These are phyloP conservation scores for Trichophyton rubrum DNA, from an alignment of 2,329 filamentous ascomycete genomes.

Conservation along the genomic window DNA sequence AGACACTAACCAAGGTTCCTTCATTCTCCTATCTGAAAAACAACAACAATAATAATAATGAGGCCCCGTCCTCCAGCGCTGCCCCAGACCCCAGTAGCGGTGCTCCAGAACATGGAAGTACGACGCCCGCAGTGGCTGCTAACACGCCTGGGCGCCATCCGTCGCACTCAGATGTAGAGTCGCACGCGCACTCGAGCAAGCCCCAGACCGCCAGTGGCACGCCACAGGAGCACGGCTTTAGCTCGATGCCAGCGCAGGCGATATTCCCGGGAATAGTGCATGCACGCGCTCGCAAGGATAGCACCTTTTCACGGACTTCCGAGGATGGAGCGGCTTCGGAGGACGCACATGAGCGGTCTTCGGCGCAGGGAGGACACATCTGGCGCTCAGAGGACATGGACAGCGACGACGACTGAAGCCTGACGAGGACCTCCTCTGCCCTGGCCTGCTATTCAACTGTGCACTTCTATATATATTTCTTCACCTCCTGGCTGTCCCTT, in stretches of 20 bases:
- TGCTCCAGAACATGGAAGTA: neutral
- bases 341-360: neutral
- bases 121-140: neutral
- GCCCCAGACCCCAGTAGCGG: neutral
- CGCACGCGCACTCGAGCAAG: slow-evolving; percentile 2
- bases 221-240: neutral
- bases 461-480: neutral
- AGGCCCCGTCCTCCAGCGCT: neutral
- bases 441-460: neutral
- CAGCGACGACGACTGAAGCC: neutral
- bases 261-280: slow-evolving; percentile 35
- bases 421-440: neutral
- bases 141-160: slow-evolving; percentile 1
- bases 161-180: slow-evolving; percentile 9
- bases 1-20: slow-evolving; percentile 3
- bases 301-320: neutral
- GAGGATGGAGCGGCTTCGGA: neutral
- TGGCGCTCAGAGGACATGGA: neutral
- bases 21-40: slow-evolving; percentile 2
- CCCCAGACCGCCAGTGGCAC: slow-evolving; percentile 6
- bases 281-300: slow-evolving; percentile 16
- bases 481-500: neutral
- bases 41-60: neutral
- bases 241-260: slow-evolving; percentile 23
- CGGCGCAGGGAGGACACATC: neutral